Evolutionary conservation across 495 filamentous ascomycete species (phyloP), one percentile per base, ranked within the genome.

Genomic region (Tuber borchii): DNA sequence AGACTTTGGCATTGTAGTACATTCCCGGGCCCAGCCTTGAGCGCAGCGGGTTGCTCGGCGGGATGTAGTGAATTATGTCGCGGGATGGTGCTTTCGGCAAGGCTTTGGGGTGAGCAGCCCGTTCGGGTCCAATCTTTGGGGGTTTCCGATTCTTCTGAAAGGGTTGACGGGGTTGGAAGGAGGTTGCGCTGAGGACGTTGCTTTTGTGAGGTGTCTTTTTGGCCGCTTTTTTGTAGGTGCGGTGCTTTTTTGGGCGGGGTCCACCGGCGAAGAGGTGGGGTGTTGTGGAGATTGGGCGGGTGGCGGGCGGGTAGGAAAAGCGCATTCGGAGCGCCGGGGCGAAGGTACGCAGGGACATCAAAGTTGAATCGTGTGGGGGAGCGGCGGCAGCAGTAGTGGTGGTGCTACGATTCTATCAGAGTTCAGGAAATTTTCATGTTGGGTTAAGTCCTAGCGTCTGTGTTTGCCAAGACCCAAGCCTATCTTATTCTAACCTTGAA

Each of bases 21-120:
- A 65, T 65, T 65, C 56, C 56, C 56, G 56, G 26, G 4, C 56
- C 56, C 26, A 65, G 26, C 14, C 2, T 17, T 19, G 3, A 12
- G 26, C 56, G 56, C 56, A 65, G 2, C 3, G 56, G 56, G 14
- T 34, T 65, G 56, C 56, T 65, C 56, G 56, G 56, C 14, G 56
- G 56, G 12, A 65, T 65, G 56, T 65, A 65, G 56, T 65, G 56
- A 2, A 65, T 17, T 0, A 31, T 4, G 56, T 34, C 69, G 82
- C 74, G 10, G 26, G 8, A 65, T 56, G 1, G 72, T 46, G 44
- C 37, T 37, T 16, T 39, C 46, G 45, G 68, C 34, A 71, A n/a
- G 40, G 17, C 3, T 16, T 69, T 26, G 39, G 34, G 17, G 19
- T 14, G 74, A 34, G 69, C 34, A 2, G 19, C 26, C 56, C 12